Evolutionary conservation across 129 eudicot genomes (phyloP).

Genomic region (Pittosporum tobira): DNA sequence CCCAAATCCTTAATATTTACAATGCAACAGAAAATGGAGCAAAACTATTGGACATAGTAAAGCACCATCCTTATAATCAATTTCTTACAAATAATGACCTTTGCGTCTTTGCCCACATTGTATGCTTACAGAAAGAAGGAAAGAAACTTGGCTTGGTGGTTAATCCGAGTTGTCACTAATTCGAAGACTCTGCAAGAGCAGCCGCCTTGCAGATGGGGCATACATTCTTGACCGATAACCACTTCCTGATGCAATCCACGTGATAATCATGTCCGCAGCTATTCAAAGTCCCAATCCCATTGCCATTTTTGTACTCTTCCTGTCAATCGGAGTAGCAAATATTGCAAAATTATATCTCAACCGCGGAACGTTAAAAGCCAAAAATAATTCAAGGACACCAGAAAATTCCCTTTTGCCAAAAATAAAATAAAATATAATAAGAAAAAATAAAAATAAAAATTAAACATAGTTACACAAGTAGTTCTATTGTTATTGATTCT

Average conservation of each 20-base stretch:
- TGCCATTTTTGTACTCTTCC: constrained; percentile 46
- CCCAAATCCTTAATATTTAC: no score
- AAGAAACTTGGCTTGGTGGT: not conserved
- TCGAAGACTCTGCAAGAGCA: constrained; percentile 13
- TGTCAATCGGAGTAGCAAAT: constrained; percentile 19
- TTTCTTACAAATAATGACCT: not conserved
- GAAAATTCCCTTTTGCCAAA: no score
- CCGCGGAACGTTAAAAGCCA: no score
- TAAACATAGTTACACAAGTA: no score
- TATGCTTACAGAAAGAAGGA: not conserved
- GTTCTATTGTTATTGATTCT: no score
- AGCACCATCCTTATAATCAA: no score
- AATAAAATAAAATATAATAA: no score
- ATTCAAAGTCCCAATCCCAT: constrained; percentile 31
- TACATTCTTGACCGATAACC: constrained; percentile 46
- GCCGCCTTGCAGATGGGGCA: constrained; percentile 53
- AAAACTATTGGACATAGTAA: no score
- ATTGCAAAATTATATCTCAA: no score
- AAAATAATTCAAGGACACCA: no score
- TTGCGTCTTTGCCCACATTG: not conserved
- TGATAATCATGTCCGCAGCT: constrained; percentile 54
- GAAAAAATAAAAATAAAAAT: no score
- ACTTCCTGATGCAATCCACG: constrained; percentile 41
- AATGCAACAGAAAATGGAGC: no score
- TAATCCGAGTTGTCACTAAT: not conserved